Evolutionary conservation across 257 asterid genomes (phyloP), one percentile per base, ranked within the genome.

Genomic region (Solanum peruvianum): DNA sequence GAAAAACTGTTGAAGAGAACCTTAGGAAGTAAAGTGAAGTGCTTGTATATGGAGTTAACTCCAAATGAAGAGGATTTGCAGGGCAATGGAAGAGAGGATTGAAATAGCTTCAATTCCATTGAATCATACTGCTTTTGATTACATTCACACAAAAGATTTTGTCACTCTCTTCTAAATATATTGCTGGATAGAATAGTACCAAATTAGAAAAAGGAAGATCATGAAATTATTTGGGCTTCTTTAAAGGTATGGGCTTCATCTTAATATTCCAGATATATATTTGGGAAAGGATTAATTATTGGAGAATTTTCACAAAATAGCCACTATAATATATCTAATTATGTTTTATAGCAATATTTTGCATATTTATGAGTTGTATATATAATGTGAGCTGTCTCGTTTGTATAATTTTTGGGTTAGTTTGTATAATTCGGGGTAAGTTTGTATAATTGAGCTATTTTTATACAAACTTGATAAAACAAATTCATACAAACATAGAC

Each of bases 71-170:
- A 87, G 39, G 90, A 85, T 88, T 73, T 90, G 21, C 71, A 89
- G 89, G 90, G 64, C 9, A 88, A 71, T 11, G 93, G 93, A 73
- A 88, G 86, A 89, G 89, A 91, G 60, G 91, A 87, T 87, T 91
- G 94, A 91, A 21, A 88, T 45, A 93, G 92, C 90, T 91, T 92
- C 89, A 93, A 83, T 90, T 91, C 96, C 97, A 94, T 94, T 41
- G 82, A 75, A 75, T 16, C 82, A 73, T 73, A 73, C 52, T 41
- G 31, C 52, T 73, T 73, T 37, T 14, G 52, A 73, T 39, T 73
- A 10, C 16, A 73, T 73, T 73, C 82, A 73, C 82, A 73, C 52
- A 73, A 73, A 35, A 37, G 3, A 73, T 37, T 70, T 52, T 52
- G 52, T 73, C 49, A 37, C 52, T 20, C 49, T 10, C 49, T 73